Percentiles rank a stretch among this genome's conserved stretches.
Evolutionary conservation across 2,329 filamentous ascomycete genomes (phyloP).

Genomic region (Fusarium piperis): DNA sequence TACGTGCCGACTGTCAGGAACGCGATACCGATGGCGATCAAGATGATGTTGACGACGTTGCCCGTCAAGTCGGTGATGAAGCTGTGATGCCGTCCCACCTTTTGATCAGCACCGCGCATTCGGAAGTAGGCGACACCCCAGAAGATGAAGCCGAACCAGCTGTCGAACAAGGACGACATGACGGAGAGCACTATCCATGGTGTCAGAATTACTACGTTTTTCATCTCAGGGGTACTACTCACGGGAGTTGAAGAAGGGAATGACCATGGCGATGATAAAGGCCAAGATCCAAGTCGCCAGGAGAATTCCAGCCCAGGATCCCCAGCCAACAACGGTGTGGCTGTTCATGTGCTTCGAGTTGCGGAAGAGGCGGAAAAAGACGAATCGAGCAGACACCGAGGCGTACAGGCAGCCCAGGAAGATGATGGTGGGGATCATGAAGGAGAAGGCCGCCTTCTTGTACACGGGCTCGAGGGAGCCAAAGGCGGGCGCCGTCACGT

Average conservation of each 20-base stretch:
- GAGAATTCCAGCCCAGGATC: conserved; percentile 79
- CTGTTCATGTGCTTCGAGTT: conserved; percentile 81
- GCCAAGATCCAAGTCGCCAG: conserved; percentile 80
- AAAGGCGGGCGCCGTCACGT: conserved; percentile 88
- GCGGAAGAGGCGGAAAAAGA: conserved; percentile 90
- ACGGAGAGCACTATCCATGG: conserved; percentile 65
- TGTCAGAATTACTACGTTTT: background rate
- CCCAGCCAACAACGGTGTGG: conserved; percentile 86
- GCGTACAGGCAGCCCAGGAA: conserved; percentile 93
- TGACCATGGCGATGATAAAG: conserved; percentile 91
- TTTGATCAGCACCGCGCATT: conserved; percentile 73
- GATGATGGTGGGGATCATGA: conserved; percentile 95
- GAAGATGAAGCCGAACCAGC: conserved; percentile 95
- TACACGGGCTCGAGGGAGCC: conserved; percentile 81
- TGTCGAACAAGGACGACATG: conserved; percentile 91
- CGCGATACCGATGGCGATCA: conserved; percentile 80
- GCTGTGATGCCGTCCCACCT: conserved; percentile 63
- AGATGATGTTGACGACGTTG: conserved; percentile 73
- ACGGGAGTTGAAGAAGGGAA: conserved; percentile 89
- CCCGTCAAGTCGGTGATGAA: conserved; percentile 61
- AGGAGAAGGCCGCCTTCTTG: conserved; percentile 90
- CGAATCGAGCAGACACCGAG: conserved; percentile 86
- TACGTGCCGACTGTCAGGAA: conserved; percentile 88
- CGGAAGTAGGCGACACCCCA: conserved; percentile 85
- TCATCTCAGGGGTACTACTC: conserved; percentile 40